A percentile compares a stretch with the other conserved stretches of the same genome.
phyloP scores from a whole-genome alignment of 305 asterid genomes.

The Solanum chacoense region DNA sequence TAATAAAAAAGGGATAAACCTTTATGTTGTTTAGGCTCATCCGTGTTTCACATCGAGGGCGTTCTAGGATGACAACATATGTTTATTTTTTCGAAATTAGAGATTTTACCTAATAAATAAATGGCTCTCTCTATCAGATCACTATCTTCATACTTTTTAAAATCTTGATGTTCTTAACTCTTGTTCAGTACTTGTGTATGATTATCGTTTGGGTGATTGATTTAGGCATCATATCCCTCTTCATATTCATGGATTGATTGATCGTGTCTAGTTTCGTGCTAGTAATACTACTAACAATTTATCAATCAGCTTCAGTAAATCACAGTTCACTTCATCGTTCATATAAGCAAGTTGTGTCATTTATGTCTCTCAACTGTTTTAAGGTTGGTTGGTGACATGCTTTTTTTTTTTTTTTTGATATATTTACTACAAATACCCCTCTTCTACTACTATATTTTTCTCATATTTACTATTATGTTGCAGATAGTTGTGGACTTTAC shows the following conservation, averaged over 20 bases:
- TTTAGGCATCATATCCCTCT: not conserved
- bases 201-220: not conserved
- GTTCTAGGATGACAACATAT: not conserved
- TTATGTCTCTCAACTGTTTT: not conserved
- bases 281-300: not conserved
- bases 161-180: not conserved
- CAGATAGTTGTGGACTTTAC: conserved; percentile 90
- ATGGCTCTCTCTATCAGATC: not conserved
- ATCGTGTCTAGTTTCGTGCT: not conserved
- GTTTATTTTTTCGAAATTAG: not conserved
- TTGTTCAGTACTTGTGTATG: not conserved
- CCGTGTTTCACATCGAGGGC: not conserved
- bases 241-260: not conserved
- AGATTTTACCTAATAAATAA: not conserved
- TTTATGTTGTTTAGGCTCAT: not conserved
- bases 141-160: not conserved
- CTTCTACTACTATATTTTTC: not conserved
- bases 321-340: not conserved
- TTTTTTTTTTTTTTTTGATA: too few species aligned
- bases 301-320: not conserved
- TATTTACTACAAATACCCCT: not conserved
- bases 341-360: not conserved
- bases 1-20: not conserved
- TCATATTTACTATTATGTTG: conserved; percentile 3
- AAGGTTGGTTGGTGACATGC: not conserved